A percentile compares a stretch with the other conserved stretches of the same genome.
These are phyloP conservation scores for Chimonanthus salicifolius DNA, from an alignment of 164 flowering plant genomes.

Conservation along the genomic window DNA sequence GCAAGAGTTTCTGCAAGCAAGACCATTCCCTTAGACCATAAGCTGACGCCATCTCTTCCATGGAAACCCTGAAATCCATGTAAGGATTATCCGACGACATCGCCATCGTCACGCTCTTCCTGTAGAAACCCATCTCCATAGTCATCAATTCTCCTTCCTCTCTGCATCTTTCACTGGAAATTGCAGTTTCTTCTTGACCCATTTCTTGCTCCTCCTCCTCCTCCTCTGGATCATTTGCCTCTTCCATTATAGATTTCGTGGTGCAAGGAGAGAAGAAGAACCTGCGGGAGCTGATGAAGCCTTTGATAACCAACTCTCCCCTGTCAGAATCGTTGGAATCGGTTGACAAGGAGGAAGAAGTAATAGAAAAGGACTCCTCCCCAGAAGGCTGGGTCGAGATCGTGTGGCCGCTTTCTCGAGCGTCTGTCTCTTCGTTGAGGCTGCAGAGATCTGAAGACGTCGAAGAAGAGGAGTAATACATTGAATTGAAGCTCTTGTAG, in stretches of 20 bases:
- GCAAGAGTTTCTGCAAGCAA: constrained; percentile 16
- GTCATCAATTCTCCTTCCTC: background rate
- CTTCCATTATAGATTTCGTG: constrained; percentile 21
- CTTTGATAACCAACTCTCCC: background rate
- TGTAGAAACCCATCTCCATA: constrained; percentile 4
- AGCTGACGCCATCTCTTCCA: constrained; percentile 25
- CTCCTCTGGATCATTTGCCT: background rate
- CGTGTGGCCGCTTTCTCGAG: background rate
- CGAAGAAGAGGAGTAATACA: constrained; percentile 2
- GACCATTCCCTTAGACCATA: constrained; percentile 17
- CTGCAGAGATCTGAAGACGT: background rate
- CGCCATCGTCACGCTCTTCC: constrained; percentile 12
- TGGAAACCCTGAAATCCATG: constrained; percentile 22
- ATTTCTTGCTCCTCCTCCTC: background rate
- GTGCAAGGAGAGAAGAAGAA: constrained; percentile 22
- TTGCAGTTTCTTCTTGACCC: background rate
- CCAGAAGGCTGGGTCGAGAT: background rate
- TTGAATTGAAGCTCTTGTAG: constrained; percentile 15
- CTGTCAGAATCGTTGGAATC: background rate
- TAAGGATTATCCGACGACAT: constrained; percentile 19
- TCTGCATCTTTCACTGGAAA: background rate
- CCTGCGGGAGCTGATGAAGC: constrained; percentile 15
- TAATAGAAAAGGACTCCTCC: background rate
- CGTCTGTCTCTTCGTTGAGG: background rate
- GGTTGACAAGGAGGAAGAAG: background rate